Percentiles rank a stretch among this genome's conserved stretches.
Conservation (phyloP, 495 filamentous ascomycete species). For the Emericellopsis terricola region DNA sequence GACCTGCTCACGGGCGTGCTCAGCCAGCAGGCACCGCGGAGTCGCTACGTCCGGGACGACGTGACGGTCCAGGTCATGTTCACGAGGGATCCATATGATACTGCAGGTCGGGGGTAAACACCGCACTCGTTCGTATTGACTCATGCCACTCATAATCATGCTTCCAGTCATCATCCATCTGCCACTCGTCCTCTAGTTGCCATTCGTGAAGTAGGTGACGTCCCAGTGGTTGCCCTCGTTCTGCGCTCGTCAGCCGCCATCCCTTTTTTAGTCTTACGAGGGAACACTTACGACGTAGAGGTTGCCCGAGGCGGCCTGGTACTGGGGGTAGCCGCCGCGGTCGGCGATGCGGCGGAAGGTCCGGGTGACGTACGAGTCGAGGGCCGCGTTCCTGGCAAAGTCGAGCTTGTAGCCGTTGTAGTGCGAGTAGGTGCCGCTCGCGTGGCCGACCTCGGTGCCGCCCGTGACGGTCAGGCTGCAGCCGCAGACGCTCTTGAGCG, state of each 20-base stretch:
- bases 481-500: conserved; percentile 5
- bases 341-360: conserved; percentile 5
- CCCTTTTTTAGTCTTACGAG: neutral
- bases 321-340: conserved; percentile 6
- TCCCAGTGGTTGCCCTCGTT: conserved; percentile 8
- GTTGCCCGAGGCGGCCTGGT: conserved; percentile 6
- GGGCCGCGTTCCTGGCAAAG: conserved; percentile 4
- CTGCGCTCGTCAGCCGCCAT: neutral
- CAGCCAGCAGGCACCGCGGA: conserved; percentile 27
- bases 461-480: conserved; percentile 7
- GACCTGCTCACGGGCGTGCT: conserved; percentile 35
- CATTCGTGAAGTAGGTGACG: conserved; percentile 5
- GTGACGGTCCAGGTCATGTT: conserved; percentile 47
- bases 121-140: too few species aligned
- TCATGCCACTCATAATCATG: too few species aligned
- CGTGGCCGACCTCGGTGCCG: conserved; percentile 7
- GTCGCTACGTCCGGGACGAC: conserved; percentile 34
- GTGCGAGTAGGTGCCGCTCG: conserved; percentile 6
- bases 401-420: conserved; percentile 8
- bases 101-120: too few species aligned
- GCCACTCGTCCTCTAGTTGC: conserved; percentile 1
- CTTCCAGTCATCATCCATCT: too few species aligned
- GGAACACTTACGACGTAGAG: conserved; percentile 5
- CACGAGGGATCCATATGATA: conserved; percentile 18
- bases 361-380: conserved; percentile 6